Percentiles rank a stretch among this genome's conserved stretches.
These are phyloP conservation scores for Backusella tuberculispora DNA, from an alignment of 192 early-diverging fungal genomes.

Conservation along the genomic window DNA sequence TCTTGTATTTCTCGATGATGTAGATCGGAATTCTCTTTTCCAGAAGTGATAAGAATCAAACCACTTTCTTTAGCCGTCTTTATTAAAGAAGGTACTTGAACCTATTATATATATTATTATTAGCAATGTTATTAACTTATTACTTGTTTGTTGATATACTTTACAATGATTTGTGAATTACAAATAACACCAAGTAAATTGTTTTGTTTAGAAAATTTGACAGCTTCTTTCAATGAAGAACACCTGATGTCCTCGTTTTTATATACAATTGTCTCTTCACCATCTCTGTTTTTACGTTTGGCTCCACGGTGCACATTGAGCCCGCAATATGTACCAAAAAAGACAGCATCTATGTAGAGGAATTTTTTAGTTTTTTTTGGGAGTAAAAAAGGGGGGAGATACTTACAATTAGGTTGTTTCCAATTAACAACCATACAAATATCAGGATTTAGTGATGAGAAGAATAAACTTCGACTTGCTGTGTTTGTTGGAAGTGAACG, in stretches of 20 bases:
- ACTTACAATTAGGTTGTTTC: conserved; percentile 98
- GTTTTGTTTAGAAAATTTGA: conserved; percentile 90
- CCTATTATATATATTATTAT: conserved; percentile 48
- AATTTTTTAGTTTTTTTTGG: too few relatives aligned
- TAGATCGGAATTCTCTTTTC: conserved; percentile 69
- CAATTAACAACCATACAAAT: conserved; percentile 95
- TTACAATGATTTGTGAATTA: conserved; percentile 69
- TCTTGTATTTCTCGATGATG: conserved; percentile 75
- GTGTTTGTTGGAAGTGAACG: conserved; percentile 38
- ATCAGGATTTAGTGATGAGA: conserved; percentile 89
- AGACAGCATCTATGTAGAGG: conserved; percentile 73
- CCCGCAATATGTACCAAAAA: conserved; percentile 88
- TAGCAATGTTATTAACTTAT: not conserved
- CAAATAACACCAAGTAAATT: conserved; percentile 94
- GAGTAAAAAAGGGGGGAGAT: too few relatives aligned
- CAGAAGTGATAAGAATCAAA: conserved; percentile 90
- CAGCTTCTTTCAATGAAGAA: conserved; percentile 89
- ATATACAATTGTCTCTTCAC: conserved; percentile 10
- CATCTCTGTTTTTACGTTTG: conserved; percentile 31
- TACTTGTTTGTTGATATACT: not conserved
- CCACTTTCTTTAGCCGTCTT: conserved; percentile 92
- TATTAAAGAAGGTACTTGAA: conserved; percentile 90
- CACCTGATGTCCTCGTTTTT: conserved; percentile 47
- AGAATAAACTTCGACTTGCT: conserved; percentile 57
- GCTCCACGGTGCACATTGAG: conserved; percentile 51